Base-by-base conservation (phyloP, 306 rosid species). In the Sophora flavescens region DNA sequence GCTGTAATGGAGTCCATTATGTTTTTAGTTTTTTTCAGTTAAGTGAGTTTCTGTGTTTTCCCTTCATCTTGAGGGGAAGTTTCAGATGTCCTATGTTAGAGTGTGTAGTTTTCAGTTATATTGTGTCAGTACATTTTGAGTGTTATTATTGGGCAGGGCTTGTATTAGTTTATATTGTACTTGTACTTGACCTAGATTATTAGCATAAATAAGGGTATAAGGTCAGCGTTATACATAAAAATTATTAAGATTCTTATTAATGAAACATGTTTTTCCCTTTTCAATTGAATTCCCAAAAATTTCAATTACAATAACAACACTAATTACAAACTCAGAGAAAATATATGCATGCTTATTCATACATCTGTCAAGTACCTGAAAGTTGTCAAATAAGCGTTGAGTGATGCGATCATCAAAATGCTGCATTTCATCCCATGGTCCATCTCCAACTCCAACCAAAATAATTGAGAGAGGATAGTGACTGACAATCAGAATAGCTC, bases 391-490 rank as follows among this genome's bases (percentile, higher is more conserved):
- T 74, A 81, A 13, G 50, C 98, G 96, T 15, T 79, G 88, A 66
- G 91, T 84, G 75, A 93, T 89, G 87, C 70, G 86, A 73, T 93
- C 98, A 52, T 93, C 98, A 42, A 93, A 93, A 47, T 75, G 65
- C 74, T 79, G 70, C 96, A 93, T 89, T 70, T 91, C 88, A 77
- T 93, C 86, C 98, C 98, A 93, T 0, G 98, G 98, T 73, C 98
- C 98, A 78, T 93, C 98, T 57, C 98, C 98, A 60, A 93, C 95
- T 79, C 98, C 98, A 71, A 93, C 84, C 91, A 93, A 82, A 83
- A 93, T 74, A 66, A 93, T 93, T 56, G 96, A 93, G 60, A 93
- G 93, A 77, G 96, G 96, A 81, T 84, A 85, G 33, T 86, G 81
- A 78, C 96, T 91, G 86, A 80, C 50, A 12, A 75, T 60, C 68